Evolutionary conservation across 148 eudicot species (phyloP).

Genomic region (Vaccinium myrtillus): DNA sequence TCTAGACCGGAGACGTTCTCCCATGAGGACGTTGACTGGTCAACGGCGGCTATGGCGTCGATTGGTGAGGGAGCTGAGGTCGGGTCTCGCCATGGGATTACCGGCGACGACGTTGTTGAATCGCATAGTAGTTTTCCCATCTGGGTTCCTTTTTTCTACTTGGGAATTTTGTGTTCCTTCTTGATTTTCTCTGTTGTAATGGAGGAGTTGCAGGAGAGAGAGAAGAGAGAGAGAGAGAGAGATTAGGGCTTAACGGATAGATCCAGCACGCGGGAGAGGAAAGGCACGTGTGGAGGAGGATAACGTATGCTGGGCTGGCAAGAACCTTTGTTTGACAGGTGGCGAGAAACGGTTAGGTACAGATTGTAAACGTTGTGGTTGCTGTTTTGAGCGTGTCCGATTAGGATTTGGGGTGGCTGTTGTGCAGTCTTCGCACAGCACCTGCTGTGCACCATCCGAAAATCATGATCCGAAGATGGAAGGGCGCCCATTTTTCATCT

Average conservation of each 20-base stretch:
- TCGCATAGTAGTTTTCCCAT: conserved; percentile 91
- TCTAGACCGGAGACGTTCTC: conserved; percentile 67
- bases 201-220: conserved; percentile 20
- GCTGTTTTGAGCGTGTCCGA: not conserved
- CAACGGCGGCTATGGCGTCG: conserved; percentile 23
- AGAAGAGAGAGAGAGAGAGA: conserved; percentile 26
- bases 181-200: conserved; percentile 5
- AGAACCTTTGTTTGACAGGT: not conserved
- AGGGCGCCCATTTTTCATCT: too few species aligned
- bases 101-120: conserved; percentile 47
- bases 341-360: not conserved
- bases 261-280: conserved; percentile 32
- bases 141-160: not conserved
- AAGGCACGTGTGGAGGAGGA: conserved; percentile 38
- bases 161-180: not conserved
- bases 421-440: too few species aligned
- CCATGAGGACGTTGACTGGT: conserved; percentile 36
- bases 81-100: conserved; percentile 59
- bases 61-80: conserved; percentile 23
- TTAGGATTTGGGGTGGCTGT: too few species aligned
- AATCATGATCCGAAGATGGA: too few species aligned
- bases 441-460: too few species aligned
- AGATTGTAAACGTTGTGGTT: conserved; percentile 13
- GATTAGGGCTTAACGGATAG: conserved; percentile 61
- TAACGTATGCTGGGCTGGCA: not conserved